These are phyloP conservation scores for Nicotiana attenuata DNA, from an alignment of 257 asterid species.

Conservation along the genomic window DNA sequence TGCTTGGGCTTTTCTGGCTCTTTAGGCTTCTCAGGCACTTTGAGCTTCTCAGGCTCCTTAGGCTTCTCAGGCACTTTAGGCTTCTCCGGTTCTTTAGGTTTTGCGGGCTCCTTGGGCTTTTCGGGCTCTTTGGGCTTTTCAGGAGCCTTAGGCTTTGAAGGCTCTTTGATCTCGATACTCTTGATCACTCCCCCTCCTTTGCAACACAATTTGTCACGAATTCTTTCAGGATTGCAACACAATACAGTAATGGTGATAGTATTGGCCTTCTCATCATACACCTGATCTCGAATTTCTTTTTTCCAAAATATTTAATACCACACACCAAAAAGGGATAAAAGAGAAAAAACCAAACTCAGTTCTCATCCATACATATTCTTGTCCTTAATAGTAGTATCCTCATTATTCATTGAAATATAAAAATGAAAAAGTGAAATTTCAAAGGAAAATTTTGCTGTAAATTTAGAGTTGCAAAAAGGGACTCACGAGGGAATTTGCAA, in stretches of 20 bases:
- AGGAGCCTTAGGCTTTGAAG: conserved; percentile 14
- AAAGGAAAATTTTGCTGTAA: neutral
- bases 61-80: conserved; percentile 15
- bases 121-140: conserved; percentile 18
- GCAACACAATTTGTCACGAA: conserved; percentile 61
- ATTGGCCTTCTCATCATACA: conserved; percentile 58
- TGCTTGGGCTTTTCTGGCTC: conserved; percentile 24
- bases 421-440: neutral
- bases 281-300: conserved; percentile 72
- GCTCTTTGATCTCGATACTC: conserved; percentile 55
- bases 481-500: conserved; percentile 82
- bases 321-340: neutral
- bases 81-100: conserved; percentile 18
- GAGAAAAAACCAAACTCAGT: neutral
- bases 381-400: too few relatives aligned
- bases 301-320: conserved; percentile 15
- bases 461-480: neutral
- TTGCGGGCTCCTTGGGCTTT: conserved; percentile 5
- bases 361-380: neutral
- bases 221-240: conserved; percentile 76
- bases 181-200: conserved; percentile 55
- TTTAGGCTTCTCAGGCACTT: conserved; percentile 25
- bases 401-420: neutral
- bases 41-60: neutral
- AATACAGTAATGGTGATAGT: conserved; percentile 54